Evolutionary conservation across 2,329 filamentous ascomycete species (phyloP), one percentile per base, ranked within the genome.

Genomic region (Colletotrichum sp.): DNA sequence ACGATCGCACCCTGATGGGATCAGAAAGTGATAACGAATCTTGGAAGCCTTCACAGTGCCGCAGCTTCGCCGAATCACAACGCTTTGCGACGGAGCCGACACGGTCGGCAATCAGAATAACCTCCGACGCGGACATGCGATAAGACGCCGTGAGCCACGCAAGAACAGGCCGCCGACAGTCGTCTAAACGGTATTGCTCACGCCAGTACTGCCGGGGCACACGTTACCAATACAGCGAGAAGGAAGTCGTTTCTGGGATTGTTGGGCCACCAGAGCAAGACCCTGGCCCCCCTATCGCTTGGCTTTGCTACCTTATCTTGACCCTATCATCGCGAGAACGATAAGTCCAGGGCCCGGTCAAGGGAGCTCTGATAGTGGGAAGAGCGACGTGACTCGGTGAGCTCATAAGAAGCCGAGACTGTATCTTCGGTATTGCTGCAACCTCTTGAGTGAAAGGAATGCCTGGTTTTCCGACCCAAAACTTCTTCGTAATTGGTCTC

Each of bases 261-360:
- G 30, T 34, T 59, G 49, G 60, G 59, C 44, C 30, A 64, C n/a
- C 36, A n/a, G 1, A 44, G 34, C 62, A n/a, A 28, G 36, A 26
- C 16, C 28, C 34, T 24, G 28, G 44, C 10, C 13, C 32, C 32
- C 66, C 66, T 64, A 44, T 60, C 59, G 8, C 32, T 44, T 21
- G 52, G 64, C 55, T 69, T 55, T 67, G 69, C 62, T 55, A 12
- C 15, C 72, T 75, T 75, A 75, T 75, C 72, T 72, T 39, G 18
- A 30, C 55, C 52, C 60, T 72, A 72, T 44, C 69, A 16, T 36
- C 72, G 34, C 15, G 1, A 21, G 10, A 0, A 39, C 30, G 52
- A 67, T 55, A 71, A 36, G 68, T 67, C 24, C 65, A 68, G 39
- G 30, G 55, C 52, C 52, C 32, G 39, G 52, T 52, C 10, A 52